These are phyloP conservation scores for Venturia pyrina DNA, from an alignment of 2,329 filamentous ascomycete genomes.

Conservation along the genomic window DNA sequence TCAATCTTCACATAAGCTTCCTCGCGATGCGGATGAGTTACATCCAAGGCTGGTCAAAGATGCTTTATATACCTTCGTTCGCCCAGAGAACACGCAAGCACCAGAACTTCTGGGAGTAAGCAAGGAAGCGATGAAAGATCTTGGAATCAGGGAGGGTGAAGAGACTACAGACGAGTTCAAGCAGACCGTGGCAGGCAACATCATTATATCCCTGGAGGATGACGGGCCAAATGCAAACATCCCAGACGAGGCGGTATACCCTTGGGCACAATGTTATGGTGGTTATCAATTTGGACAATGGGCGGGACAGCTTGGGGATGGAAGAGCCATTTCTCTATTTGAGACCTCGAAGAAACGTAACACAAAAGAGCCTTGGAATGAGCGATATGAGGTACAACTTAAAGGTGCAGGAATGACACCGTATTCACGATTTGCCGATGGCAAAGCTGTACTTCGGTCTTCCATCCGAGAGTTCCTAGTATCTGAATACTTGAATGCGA, in stretches of 20 bases:
- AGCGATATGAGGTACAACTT: conserved; percentile 79
- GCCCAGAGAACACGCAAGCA: conserved; percentile 59
- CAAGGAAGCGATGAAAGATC: conserved; percentile 63
- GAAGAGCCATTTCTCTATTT: conserved; percentile 87
- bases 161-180: conserved; percentile 64
- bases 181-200: conserved; percentile 70
- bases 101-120: conserved; percentile 78
- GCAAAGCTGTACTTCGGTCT: conserved; percentile 82
- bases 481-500: conserved; percentile 76
- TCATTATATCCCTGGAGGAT: conserved; percentile 68
- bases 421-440: conserved; percentile 93
- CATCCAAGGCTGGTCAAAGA: conserved; percentile 73
- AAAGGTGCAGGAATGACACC: conserved; percentile 91
- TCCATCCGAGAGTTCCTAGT: conserved; percentile 93
- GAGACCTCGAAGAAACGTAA: conserved; percentile 70
- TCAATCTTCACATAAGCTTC: conserved; percentile 67
- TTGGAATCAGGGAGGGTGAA: conserved; percentile 64
- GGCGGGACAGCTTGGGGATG: conserved; percentile 93
- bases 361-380: conserved; percentile 26
- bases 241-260: conserved; percentile 63
- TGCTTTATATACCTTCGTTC: conserved; percentile 83
- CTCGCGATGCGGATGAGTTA: conserved; percentile 54
- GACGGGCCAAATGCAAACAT: conserved; percentile 42
- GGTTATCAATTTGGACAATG: conserved; percentile 68
- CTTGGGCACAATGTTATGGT: conserved; percentile 97